Base-by-base conservation (phyloP, 1,284 basidiomycete species). In the Cronartium ribicola region DNA sequence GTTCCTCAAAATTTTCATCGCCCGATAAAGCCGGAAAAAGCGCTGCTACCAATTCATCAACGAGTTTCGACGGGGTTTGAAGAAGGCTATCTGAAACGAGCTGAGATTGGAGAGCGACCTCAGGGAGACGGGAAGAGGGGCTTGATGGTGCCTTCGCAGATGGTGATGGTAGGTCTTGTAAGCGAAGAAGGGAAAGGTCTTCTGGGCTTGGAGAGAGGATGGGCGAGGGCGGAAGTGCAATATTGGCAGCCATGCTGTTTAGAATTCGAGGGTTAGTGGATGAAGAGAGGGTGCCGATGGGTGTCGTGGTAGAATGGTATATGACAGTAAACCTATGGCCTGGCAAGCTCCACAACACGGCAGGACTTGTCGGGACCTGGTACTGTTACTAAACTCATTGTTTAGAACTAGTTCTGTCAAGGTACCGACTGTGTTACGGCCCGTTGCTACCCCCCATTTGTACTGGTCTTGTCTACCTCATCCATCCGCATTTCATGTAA, bases 21-120 rank as follows among this genome's bases (percentile, higher is more conserved):
- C 22, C 22, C n/a, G 48, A 55, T n/a, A 55, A 55, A 55, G 48
- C 48, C 22, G 48, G 48, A 55, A 55, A 22, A n/a, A 55, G 22
- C n/a, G 48, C 48, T 14, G 48, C n/a, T 6, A 55, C 22, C 7
- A 55, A n/a, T 7, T 55, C 48, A 22, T 55, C 48, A 17, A 55
- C 1, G 14, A 22, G 48, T n/a, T 55, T 55, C 17, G n/a, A 7
- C n/a, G 48, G 22, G 14, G 14, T 55, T 55, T 55, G 48, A 55
- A n/a, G n/a, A 7, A 17, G 14, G 10, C 22, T 55, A n/a, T 55
- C 48, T 55, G n/a, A 22, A 55, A 55, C 22, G 4, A 22, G 48
- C 14, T 17, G 11, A 55, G 48, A 13, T 55, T n/a, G 48, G 22
- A 55, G 48, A 55, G 22, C 22, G 22, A 22, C 22, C 22, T 17